phyloP scores from a whole-genome alignment of 352 stramenopile genomes.

The Globisporangium canariense region DNA sequence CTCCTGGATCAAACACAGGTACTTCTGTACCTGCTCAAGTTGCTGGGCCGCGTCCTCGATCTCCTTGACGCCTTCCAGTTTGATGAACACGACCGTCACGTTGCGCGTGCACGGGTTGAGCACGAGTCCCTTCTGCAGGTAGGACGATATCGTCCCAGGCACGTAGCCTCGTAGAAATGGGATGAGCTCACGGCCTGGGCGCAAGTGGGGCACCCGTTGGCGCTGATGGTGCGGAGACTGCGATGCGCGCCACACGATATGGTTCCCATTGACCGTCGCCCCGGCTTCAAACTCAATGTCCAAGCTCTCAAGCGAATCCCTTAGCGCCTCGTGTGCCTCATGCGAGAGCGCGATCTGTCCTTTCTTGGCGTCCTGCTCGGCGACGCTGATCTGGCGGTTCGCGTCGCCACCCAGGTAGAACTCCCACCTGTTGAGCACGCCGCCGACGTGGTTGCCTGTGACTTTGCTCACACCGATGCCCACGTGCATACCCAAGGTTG shows the following conservation, averaged over 20 bases:
- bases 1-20: constrained; percentile 66
- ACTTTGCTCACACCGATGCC: constrained; percentile 77
- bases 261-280: constrained; percentile 40
- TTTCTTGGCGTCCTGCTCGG: constrained; percentile 63
- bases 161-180: constrained; percentile 65
- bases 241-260: constrained; percentile 30
- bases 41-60: constrained; percentile 36
- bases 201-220: constrained; percentile 5
- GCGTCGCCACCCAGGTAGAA: constrained; percentile 83
- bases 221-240: constrained; percentile 17
- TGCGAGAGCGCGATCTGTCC: constrained; percentile 72
- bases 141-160: constrained; percentile 63
- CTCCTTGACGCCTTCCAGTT: constrained; percentile 54
- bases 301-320: constrained; percentile 22
- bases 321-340: constrained; percentile 42
- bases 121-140: constrained; percentile 57
- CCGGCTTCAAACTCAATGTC: constrained; percentile 23
- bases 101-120: constrained; percentile 66
- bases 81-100: constrained; percentile 72
- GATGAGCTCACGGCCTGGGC: constrained; percentile 39
- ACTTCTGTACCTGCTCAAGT: constrained; percentile 54
- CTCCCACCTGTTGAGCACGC: constrained; percentile 81
- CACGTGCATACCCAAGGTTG: constrained; percentile 74
- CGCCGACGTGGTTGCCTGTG: constrained; percentile 78
- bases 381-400: constrained; percentile 76